Evolutionary conservation across 2,329 filamentous ascomycete species (phyloP), one percentile per base, ranked within the genome.

Genomic region (Fusarium sarcochroum): DNA sequence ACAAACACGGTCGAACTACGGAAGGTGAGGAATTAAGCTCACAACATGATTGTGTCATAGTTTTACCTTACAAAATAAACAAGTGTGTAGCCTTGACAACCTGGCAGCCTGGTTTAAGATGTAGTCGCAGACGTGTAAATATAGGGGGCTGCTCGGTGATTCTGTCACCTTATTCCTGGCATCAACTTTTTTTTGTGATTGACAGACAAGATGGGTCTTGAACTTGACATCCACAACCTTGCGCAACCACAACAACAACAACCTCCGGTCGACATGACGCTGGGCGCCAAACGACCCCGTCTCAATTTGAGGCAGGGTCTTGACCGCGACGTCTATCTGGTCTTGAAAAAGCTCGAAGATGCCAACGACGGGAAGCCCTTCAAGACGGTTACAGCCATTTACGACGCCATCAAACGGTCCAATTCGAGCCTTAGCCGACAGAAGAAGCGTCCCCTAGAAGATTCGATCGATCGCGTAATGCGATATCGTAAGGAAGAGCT

Each of bases 391-490:
- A 79, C 85, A 4, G 80, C 82, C 3, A 86, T 97, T 2, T 97
- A 96, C 76, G 90, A 94, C 38, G 88, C 87, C 60, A 93, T 98
- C 65, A 93, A 94, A 72, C 82, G 84, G 50, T 97, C 94, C 15
- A 98, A 98, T 77, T 97, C 94, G 0, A 94, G 91, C 71, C 80
- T 98, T 21, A 93, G 92, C 66, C 86, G 96, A 21, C 89, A 92
- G 70, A 93, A 93, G 38, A 97, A 96, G 78, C 90, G 90, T 63
- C 84, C 91, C 1, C 81, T 98, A 2, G 93, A 97, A 77, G 92
- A 96, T 67, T 91, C 92, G 35, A 93, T 98, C 67, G 93, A 97
- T 65, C 86, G 93, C 9, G 93, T 94, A 0, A 81, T 98, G 17
- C 87, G 90, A 9, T 88, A 93, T 18, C 83, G 95, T 7, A 91